Conservation (phyloP, 2,329 filamentous ascomycete species). For the Colletotrichum endophyticum region DNA sequence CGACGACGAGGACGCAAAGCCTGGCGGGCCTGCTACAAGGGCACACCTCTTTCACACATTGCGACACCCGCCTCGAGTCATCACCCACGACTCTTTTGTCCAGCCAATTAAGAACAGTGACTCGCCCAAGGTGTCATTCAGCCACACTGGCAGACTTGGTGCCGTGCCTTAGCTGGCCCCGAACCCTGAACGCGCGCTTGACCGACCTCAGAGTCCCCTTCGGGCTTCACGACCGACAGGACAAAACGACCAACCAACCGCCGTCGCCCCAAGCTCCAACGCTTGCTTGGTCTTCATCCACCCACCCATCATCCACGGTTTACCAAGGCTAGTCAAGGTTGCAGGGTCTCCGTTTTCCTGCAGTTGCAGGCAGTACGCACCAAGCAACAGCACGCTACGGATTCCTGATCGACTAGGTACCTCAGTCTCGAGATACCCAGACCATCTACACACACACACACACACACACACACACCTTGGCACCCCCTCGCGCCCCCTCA, state of each 20-base stretch:
- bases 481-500: neutral
- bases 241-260: slow-evolving; percentile 9
- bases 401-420: neutral
- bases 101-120: neutral
- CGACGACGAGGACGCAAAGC: neutral
- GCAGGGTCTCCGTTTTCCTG: slow-evolving; percentile 7
- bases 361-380: neutral
- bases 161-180: neutral
- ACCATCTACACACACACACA: neutral
- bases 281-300: neutral
- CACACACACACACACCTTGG: neutral
- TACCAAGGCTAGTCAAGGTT: neutral
- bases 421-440: neutral
- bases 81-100: neutral
- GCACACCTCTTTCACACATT: neutral
- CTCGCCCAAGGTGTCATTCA: neutral
- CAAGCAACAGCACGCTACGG: neutral
- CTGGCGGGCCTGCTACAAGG: neutral
- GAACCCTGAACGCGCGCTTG: slow-evolving; percentile 5
- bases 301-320: neutral
- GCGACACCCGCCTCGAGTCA: neutral
- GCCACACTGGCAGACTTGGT: neutral
- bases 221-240: slow-evolving; percentile 14
- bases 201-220: slow-evolving; percentile 1
- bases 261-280: slow-evolving; percentile 1